A percentile compares a stretch with the other conserved stretches of the same genome.
Evolutionary conservation across 768 basidiomycete genomes (phyloP).

Genomic region (Tricholoma hemisulphureum): DNA sequence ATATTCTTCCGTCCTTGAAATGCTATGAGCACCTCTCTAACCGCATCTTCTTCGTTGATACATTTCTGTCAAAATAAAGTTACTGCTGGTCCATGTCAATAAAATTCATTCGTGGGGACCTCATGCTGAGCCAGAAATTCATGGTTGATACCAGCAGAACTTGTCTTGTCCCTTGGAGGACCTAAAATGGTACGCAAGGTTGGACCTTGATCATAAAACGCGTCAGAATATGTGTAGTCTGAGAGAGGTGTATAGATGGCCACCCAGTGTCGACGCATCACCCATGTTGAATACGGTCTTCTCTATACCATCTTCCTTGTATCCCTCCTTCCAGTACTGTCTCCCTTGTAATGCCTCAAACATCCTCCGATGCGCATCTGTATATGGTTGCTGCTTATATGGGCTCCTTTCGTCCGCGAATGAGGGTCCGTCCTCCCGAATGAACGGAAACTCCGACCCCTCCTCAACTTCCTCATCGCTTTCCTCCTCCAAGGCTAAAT

Average conservation of each 20-base stretch:
- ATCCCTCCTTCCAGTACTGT: constrained; percentile 77
- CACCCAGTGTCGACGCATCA: constrained; percentile 74
- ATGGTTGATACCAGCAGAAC: neutral
- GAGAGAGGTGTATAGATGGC: constrained; percentile 1
- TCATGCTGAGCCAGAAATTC: constrained; percentile 19
- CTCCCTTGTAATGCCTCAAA: constrained; percentile 60
- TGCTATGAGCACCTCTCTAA: constrained; percentile 73
- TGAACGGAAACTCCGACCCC: constrained; percentile 1
- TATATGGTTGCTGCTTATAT: constrained; percentile 26
- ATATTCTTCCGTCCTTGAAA: constrained; percentile 71
- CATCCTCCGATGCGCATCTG: constrained; percentile 46
- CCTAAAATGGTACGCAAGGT: constrained; percentile 14
- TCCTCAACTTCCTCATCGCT: neutral
- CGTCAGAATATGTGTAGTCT: neutral
- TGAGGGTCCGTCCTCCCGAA: neutral
- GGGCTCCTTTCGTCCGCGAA: constrained; percentile 4
- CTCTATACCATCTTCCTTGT: constrained; percentile 47
- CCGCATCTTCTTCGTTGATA: constrained; percentile 72
- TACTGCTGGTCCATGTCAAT: neutral
- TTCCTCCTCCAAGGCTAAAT: constrained; percentile 35
- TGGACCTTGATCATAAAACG: constrained; percentile 11
- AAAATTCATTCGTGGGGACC: constrained; percentile 3
- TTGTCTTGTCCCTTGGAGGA: neutral
- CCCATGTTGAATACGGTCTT: constrained; percentile 55
- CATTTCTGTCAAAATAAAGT: constrained; percentile 46